Conservation (phyloP, 495 filamentous ascomycete genomes). For the Penicillium silybi region DNA sequence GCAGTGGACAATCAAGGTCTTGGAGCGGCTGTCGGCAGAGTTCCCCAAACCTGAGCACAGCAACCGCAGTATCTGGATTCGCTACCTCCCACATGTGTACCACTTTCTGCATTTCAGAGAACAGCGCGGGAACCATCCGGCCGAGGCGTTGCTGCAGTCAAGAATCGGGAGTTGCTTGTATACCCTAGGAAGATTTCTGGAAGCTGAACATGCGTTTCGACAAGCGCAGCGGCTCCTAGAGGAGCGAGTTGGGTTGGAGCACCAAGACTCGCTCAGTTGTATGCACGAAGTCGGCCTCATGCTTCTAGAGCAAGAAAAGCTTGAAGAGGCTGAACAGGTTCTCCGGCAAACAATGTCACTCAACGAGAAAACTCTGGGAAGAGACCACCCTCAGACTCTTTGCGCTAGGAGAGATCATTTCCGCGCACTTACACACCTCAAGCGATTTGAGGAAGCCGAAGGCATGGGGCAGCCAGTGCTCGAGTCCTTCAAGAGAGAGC, state of each 20-base stretch:
- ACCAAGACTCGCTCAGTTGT: constrained; percentile 2
- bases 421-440: background rate
- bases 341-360: background rate
- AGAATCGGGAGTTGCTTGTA: background rate
- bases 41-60: constrained; percentile 19
- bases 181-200: constrained; percentile 1
- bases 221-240: background rate
- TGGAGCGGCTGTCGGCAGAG: constrained; percentile 11
- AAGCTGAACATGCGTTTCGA: background rate
- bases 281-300: background rate
- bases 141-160: background rate
- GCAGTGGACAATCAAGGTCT: constrained; percentile 7
- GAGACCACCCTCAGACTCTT: background rate
- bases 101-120: no score
- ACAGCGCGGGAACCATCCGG: no score
- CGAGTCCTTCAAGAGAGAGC: background rate
- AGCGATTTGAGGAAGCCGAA: background rate
- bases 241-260: background rate
- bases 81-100: constrained; percentile 25
- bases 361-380: background rate
- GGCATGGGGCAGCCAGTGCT: background rate
- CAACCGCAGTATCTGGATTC: constrained; percentile 23
- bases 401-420: background rate
- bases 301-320: background rate
- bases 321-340: background rate